Base-by-base conservation (phyloP, 2,329 filamentous ascomycete genomes). In the Purpureocillium lavendulum region DNA sequence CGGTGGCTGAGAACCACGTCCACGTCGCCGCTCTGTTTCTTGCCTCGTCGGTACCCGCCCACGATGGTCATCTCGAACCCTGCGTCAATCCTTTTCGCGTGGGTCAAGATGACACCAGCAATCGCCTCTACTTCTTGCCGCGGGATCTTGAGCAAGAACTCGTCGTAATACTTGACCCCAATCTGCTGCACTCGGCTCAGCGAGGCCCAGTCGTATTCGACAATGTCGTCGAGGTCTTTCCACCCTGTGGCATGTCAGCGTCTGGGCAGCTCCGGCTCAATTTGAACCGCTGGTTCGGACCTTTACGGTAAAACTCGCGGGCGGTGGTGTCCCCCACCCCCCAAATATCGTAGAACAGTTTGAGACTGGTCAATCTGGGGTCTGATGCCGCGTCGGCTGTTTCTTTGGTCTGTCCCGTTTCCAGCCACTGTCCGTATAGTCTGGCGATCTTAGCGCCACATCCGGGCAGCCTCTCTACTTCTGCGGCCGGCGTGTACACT, bases 151-250 rank as follows among this genome's bases (percentile, higher is more conserved):
- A 71, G 61, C 34, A 75, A 65, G 40, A 98, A 84, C 46, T 97
- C 90, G 28, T 94, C 84, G 57, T 94, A 95, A 61, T 81, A 96
- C 57, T 97, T 97, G 33, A 96, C 69, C 0, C 92, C 90, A 40
- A 97, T 94, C 57, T 97, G 88, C 59, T 96, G 90, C 2, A 87
- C 84, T 11, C 88, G 78, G 1, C 73, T 82, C 1, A 97, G 67
- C 0, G 60, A 69, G 15, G 68, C 57, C 90, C 90, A 97, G 10
- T 85, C 88, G 51, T 80, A 74, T 53, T 94, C 84, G 31, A 95
- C 70, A 3, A 97, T 67, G 51, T 97, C 89, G 51, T 96, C 87
- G 1, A 95, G 67, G 43, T 92, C 84, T 43, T 77, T 73, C 86
- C 87, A 96, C 21, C 86, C 63, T 66, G 21, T 17, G 35, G n/a